Base-by-base conservation (phyloP, 2,329 filamentous ascomycete genomes). In the Ilyonectria sp. region DNA sequence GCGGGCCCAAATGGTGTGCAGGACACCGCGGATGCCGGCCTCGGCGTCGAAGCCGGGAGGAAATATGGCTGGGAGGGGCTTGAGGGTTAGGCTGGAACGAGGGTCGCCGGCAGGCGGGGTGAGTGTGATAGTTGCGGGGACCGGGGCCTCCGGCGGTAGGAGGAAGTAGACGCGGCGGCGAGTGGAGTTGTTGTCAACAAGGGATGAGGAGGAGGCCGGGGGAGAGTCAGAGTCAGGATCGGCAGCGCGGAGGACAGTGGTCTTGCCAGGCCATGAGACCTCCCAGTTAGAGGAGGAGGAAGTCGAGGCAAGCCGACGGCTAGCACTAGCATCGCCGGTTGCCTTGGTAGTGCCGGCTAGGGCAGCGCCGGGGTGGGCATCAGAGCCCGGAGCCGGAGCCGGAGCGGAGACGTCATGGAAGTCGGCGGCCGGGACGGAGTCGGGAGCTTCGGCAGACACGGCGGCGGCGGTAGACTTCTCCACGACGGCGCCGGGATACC, bases 1-100 rank as follows among this genome's bases (percentile, higher is more conserved):
- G 84, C 94, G 94, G 19, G 93, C 95, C 94, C 95, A 98, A 65
- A 95, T 90, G 2, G 94, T 97, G 78, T 97, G 95, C 67, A 97
- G 82, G 2, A 97, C 93, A 2, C 94, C 94, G 69, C 93, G 92
- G 74, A 91, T 91, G 7, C 93, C 93, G 0, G 90, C 88, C 23
- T 89, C 91, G 4, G 88, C 87, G 1, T 92, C 92, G 26, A 97
- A 84, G 67, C 92, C 91, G 0, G 92, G 89, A 1, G 93, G 91
- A 76, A 95, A 97, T 71, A 97, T 95, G 35, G 94, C 94, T 0
- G 94, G 94, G 57, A 97, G 84, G 1, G 94, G 93, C 76, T 95
- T 95, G 13, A 94, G 91, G 47, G 88, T 78, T 21, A 89, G 85
- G 76, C 81, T 65, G 68, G 79, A 73, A 67, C 68, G 79, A 52